phyloP scores from a whole-genome alignment of 2,329 filamentous ascomycete genomes.

The Penicillium vulpinum region DNA sequence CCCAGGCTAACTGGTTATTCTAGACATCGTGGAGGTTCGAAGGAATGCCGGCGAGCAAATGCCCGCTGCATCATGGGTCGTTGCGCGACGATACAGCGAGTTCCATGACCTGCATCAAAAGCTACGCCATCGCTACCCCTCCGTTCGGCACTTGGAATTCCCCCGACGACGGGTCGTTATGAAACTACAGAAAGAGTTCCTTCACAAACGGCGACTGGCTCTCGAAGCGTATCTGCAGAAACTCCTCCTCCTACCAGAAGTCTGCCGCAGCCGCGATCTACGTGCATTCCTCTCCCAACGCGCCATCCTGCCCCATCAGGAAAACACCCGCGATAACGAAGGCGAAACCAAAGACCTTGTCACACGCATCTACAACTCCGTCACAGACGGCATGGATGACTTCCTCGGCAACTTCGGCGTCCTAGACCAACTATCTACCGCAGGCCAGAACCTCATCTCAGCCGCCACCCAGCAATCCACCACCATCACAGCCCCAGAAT shows the following conservation, averaged over 20 bases:
- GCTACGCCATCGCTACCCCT: slow-evolving; percentile 78
- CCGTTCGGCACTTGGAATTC: slow-evolving; percentile 86
- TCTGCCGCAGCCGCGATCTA: slow-evolving; percentile 89
- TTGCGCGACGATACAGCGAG: slow-evolving; percentile 92
- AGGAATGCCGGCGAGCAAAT: slow-evolving; percentile 91
- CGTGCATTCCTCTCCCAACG: slow-evolving; percentile 88
- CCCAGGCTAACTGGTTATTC: slow-evolving; percentile 16
- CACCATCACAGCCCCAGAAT: slow-evolving; percentile 50
- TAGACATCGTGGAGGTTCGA: slow-evolving; percentile 83
- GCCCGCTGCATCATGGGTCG: slow-evolving; percentile 91
- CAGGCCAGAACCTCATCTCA: slow-evolving; percentile 77
- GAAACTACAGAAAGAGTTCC: slow-evolving; percentile 93
- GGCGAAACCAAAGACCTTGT: slow-evolving; percentile 79
- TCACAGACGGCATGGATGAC: slow-evolving; percentile 97
- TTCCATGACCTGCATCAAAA: slow-evolving; percentile 95
- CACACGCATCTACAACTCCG: slow-evolving; percentile 90
- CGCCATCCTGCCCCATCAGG: slow-evolving; percentile 69
- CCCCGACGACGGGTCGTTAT: slow-evolving; percentile 89
- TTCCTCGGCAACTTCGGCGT: slow-evolving; percentile 95
- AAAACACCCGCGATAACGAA: slow-evolving; percentile 55
- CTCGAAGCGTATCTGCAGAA: slow-evolving; percentile 83
- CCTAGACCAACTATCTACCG: slow-evolving; percentile 87
- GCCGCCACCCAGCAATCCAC: slow-evolving; percentile 53
- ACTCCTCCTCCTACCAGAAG: slow-evolving; percentile 82
- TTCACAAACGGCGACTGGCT: slow-evolving; percentile 80